Percentiles rank a stretch among this genome's conserved stretches.
These are phyloP conservation scores for Fusarium dimerum DNA, from an alignment of 2,329 filamentous ascomycete species.

Conservation along the genomic window DNA sequence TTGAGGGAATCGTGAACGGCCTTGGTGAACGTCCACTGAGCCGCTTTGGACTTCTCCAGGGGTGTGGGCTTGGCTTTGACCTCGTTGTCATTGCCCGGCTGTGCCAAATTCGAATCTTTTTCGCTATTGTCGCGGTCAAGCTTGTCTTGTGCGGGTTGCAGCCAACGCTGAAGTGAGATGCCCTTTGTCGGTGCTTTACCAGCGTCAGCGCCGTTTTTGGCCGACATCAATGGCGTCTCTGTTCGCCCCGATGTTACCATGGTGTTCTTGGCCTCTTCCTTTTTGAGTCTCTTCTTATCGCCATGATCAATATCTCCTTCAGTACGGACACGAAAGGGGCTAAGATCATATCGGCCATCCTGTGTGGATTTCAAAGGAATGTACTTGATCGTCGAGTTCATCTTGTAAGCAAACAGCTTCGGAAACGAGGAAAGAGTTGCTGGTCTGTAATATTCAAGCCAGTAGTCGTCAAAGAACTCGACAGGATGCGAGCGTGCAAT, in stretches of 20 bases:
- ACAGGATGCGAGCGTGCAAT: slow-evolving; percentile 47
- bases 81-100: background rate
- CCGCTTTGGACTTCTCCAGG: slow-evolving; percentile 76
- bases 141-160: slow-evolving; percentile 51
- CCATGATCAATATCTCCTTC: slow-evolving; percentile 59
- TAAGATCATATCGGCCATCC: slow-evolving; percentile 77
- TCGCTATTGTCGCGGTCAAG: slow-evolving; percentile 18
- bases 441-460: slow-evolving; percentile 95
- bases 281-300: slow-evolving; percentile 64
- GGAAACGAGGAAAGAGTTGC: slow-evolving; percentile 83
- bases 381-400: slow-evolving; percentile 86
- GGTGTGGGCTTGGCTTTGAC: slow-evolving; percentile 55
- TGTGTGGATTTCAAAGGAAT: slow-evolving; percentile 73
- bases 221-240: slow-evolving; percentile 22
- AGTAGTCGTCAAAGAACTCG: slow-evolving; percentile 84
- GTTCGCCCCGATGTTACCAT: slow-evolving; percentile 45
- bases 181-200: slow-evolving; percentile 42
- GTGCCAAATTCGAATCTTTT: background rate
- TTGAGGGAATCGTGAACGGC: slow-evolving; percentile 85
- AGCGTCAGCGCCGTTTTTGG: slow-evolving; percentile 42
- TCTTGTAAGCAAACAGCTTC: slow-evolving; percentile 90
- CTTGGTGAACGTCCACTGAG: slow-evolving; percentile 86
- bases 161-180: slow-evolving; percentile 62
- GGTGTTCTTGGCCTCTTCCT: slow-evolving; percentile 70
- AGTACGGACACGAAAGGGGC: slow-evolving; percentile 81